Evolutionary conservation across 192 early-diverging fungal species (phyloP).

Genomic region (Umbelopsis ramanniana): DNA sequence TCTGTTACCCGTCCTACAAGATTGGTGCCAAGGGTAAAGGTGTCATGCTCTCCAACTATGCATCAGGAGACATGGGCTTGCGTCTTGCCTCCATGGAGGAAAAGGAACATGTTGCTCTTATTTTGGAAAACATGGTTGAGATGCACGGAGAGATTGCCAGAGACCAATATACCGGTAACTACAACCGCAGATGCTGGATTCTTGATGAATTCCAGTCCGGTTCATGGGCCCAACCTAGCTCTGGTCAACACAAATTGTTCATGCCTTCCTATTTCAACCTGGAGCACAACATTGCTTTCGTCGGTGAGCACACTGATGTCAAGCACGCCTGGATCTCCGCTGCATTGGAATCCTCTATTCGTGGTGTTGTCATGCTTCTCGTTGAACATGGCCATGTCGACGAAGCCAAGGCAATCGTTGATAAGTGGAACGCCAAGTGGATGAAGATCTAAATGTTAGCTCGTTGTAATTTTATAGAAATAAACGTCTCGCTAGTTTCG

Average conservation of each 20-base stretch:
- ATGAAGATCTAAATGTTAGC: constrained; percentile 27
- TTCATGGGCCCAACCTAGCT: constrained; percentile 19
- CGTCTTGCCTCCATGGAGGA: constrained; percentile 27
- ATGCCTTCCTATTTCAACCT: constrained; percentile 27
- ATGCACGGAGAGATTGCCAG: constrained; percentile 29
- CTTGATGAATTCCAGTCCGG: constrained; percentile 28
- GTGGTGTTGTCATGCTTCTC: constrained; percentile 30
- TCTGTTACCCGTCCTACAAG: constrained; percentile 33
- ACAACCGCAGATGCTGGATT: constrained; percentile 30
- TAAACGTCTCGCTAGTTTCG: background rate
- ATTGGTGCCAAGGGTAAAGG: constrained; percentile 12
- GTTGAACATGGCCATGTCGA: constrained; percentile 31
- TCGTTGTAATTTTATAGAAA: background rate
- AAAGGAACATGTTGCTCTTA: constrained; percentile 24
- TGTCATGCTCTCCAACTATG: constrained; percentile 34
- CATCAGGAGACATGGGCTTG: constrained; percentile 9
- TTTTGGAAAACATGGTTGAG: constrained; percentile 28
- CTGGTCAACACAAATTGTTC: constrained; percentile 22
- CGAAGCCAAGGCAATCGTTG: constrained; percentile 30
- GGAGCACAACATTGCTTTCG: constrained; percentile 28
- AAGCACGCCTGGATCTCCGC: constrained; percentile 38
- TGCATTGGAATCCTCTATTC: constrained; percentile 35
- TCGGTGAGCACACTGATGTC: constrained; percentile 40
- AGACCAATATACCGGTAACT: constrained; percentile 29
- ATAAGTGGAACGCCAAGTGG: constrained; percentile 27